A percentile compares a stretch with the other conserved stretches of the same genome.
Conservation (phyloP, 2,329 filamentous ascomycete genomes). For the Colletotrichum lupini region DNA sequence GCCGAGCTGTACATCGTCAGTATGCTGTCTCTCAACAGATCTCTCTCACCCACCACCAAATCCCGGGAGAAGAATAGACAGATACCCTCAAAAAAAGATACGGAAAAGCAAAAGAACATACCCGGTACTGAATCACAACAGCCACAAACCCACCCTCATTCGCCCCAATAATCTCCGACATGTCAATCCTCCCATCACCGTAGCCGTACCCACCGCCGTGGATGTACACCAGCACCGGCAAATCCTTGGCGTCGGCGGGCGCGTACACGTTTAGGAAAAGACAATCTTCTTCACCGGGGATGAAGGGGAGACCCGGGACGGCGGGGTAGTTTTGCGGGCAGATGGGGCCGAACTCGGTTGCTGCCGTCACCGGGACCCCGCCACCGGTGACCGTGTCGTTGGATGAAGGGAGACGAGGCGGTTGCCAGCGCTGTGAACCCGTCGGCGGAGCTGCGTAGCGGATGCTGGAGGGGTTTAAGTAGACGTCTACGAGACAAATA, state of each 20-base stretch:
- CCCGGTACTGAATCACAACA: slow-evolving; percentile 52
- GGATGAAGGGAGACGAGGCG: slow-evolving; percentile 46
- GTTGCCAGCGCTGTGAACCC: slow-evolving; percentile 55
- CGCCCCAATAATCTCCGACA: slow-evolving; percentile 40
- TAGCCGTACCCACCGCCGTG: slow-evolving; percentile 55
- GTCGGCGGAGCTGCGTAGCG: slow-evolving; percentile 56
- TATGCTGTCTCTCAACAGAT: neutral
- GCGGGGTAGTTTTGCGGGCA: slow-evolving; percentile 48
- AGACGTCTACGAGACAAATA: neutral
- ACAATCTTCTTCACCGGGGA: slow-evolving; percentile 55
- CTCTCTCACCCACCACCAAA: neutral
- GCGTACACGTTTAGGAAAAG: slow-evolving; percentile 58
- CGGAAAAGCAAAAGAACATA: slow-evolving; percentile 44
- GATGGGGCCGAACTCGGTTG: slow-evolving; percentile 44
- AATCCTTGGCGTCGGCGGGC: slow-evolving; percentile 50
- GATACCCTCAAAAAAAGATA: neutral
- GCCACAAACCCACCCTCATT: slow-evolving; percentile 48
- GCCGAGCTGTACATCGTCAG: slow-evolving; percentile 45
- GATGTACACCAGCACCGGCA: slow-evolving; percentile 59
- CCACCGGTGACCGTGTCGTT: slow-evolving; percentile 38
- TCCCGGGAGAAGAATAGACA: neutral
- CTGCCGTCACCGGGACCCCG: slow-evolving; percentile 39
- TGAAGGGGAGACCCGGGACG: slow-evolving; percentile 37
- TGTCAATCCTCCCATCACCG: slow-evolving; percentile 37
- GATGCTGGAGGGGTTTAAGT: slow-evolving; percentile 45